Evolutionary conservation across 2,329 filamentous ascomycete genomes (phyloP).

Genomic region (Fonsecaea pugnacius): DNA sequence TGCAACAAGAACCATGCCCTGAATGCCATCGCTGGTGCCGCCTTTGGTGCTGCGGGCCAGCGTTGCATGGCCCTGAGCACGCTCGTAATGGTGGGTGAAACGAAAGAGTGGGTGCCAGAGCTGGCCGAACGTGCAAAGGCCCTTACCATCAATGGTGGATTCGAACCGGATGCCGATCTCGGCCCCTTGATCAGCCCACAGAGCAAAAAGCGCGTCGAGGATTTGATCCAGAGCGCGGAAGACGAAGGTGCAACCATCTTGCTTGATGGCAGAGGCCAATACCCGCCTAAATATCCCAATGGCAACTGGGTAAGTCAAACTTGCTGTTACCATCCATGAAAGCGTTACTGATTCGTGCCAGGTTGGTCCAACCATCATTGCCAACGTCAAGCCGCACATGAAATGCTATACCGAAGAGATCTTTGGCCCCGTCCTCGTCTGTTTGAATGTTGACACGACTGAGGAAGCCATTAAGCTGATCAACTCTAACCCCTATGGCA

Average conservation of each 20-base stretch:
- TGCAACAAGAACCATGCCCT: constrained; percentile 71
- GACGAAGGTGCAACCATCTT: constrained; percentile 68
- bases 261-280: constrained; percentile 64
- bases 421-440: constrained; percentile 69
- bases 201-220: constrained; percentile 67
- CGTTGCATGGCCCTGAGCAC: constrained; percentile 72
- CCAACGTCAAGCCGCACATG: constrained; percentile 68
- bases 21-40: constrained; percentile 68
- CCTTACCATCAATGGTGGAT: constrained; percentile 65
- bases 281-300: constrained; percentile 66
- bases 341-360: constrained; percentile 37
- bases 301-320: constrained; percentile 63
- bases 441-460: constrained; percentile 62
- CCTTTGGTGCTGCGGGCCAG: constrained; percentile 71
- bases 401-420: constrained; percentile 70
- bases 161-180: constrained; percentile 66
- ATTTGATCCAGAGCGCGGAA: constrained; percentile 64
- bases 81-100: constrained; percentile 67
- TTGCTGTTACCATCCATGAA: constrained; percentile 1
- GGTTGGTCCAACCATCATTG: constrained; percentile 68
- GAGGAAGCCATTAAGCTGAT: constrained; percentile 67
- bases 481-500: constrained; percentile 70
- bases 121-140: constrained; percentile 65
- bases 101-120: constrained; percentile 67
- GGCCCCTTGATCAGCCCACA: constrained; percentile 67